Conservation (phyloP, 768 basidiomycete species). For the Leccinum rimulosum region DNA sequence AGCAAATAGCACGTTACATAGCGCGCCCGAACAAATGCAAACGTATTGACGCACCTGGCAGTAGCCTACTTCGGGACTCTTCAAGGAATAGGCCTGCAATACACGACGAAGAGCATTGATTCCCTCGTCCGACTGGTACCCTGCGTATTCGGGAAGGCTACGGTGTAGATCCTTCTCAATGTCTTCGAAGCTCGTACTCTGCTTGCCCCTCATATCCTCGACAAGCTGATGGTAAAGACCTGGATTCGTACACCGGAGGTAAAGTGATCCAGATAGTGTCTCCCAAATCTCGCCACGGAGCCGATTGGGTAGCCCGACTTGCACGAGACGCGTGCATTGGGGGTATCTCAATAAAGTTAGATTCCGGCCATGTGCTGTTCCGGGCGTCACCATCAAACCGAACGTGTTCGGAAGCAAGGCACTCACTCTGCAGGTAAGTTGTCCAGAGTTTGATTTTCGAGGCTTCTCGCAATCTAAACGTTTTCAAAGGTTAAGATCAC, state of each 20-base stretch:
- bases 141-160: constrained; percentile 94
- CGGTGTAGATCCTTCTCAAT: constrained; percentile 98
- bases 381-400: constrained; percentile 10
- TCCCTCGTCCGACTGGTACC: constrained; percentile 89
- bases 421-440: constrained; percentile 74
- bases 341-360: constrained; percentile 96
- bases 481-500: constrained; percentile 10
- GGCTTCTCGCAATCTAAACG: constrained; percentile 72
- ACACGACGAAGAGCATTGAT: constrained; percentile 84
- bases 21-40: background rate
- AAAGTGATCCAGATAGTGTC: constrained; percentile 90
- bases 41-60: constrained; percentile 62
- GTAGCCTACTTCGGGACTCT: constrained; percentile 92
- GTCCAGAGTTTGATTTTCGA: constrained; percentile 97
- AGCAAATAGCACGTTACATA: constrained; percentile 2
- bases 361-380: constrained; percentile 84
- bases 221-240: constrained; percentile 78
- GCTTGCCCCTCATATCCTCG: constrained; percentile 72
- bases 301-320: constrained; percentile 93
- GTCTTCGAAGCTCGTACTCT: constrained; percentile 90
- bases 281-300: constrained; percentile 99
- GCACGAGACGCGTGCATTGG: constrained; percentile 93
- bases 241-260: constrained; percentile 83
- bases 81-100: constrained; percentile 92
- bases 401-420: background rate